Evolutionary conservation across 2,329 filamentous ascomycete species (phyloP).

Genomic region (Alternaria panax): DNA sequence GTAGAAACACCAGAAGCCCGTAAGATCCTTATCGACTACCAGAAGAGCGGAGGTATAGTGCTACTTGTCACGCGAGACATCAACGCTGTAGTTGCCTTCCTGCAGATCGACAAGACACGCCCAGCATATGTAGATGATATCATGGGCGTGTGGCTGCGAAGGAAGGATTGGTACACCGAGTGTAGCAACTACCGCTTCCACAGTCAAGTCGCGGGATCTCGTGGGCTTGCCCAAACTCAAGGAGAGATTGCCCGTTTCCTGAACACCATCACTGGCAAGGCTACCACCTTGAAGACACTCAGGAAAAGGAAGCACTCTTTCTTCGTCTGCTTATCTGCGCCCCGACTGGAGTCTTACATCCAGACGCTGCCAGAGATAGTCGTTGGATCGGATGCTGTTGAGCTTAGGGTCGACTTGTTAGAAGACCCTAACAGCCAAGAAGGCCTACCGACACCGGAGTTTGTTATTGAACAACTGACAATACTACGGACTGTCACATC

Average conservation of each 20-base stretch:
- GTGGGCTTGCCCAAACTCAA: conserved; percentile 61
- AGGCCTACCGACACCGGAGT: conserved; percentile 72
- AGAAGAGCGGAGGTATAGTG: conserved; percentile 80
- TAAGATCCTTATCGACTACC: conserved; percentile 75
- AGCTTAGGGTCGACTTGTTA: conserved; percentile 90
- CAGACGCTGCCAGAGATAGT: conserved; percentile 74
- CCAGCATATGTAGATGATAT: conserved; percentile 94
- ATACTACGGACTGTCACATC: conserved; percentile 74
- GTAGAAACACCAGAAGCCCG: conserved; percentile 86
- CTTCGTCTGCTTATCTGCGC: conserved; percentile 90
- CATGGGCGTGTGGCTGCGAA: conserved; percentile 85
- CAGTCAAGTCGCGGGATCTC: conserved; percentile 70
- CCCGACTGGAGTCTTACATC: conserved; percentile 70
- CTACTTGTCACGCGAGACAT: conserved; percentile 88
- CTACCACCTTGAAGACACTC: conserved; percentile 62
- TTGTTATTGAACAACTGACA: conserved; percentile 81
- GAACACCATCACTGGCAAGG: conserved; percentile 69
- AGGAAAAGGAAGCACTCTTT: conserved; percentile 77
- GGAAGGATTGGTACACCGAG: conserved; percentile 87
- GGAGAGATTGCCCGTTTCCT: conserved; percentile 79
- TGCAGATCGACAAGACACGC: conserved; percentile 86
- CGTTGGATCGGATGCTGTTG: conserved; percentile 89
- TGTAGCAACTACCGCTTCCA: conserved; percentile 96
- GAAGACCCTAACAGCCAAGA: conserved; percentile 69
- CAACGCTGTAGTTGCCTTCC: conserved; percentile 84